phyloP scores from a whole-genome alignment of 495 filamentous ascomycete species.

The Podospora tetraspora region DNA sequence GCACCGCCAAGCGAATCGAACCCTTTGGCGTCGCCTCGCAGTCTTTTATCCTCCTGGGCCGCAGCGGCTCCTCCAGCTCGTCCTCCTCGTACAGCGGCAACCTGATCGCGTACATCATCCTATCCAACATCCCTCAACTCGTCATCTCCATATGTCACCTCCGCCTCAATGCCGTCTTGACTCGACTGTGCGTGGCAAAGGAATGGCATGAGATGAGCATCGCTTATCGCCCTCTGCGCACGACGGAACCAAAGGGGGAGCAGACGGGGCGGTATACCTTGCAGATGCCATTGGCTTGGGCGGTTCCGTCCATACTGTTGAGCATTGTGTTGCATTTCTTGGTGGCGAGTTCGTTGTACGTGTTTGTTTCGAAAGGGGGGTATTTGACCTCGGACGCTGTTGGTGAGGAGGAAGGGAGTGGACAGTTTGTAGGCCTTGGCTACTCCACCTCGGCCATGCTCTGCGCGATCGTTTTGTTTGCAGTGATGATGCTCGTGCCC shows the following conservation, averaged over 20 bases:
- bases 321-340: constrained; percentile 6
- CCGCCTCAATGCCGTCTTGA: neutral
- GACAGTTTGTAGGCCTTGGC: constrained; percentile 1
- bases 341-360: constrained; percentile 4
- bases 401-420: neutral
- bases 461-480: neutral
- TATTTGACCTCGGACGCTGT: neutral
- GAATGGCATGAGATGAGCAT: constrained; percentile 3
- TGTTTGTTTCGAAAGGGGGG: neutral
- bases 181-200: neutral
- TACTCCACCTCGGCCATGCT: constrained; percentile 7
- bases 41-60: neutral
- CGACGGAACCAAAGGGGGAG: neutral
- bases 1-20: neutral
- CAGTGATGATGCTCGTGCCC: neutral
- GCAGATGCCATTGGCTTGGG: constrained; percentile 1
- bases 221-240: neutral
- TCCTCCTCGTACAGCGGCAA: neutral
- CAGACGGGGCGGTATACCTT: constrained; percentile 1
- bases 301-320: neutral
- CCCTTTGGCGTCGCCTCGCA: neutral
- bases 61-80: neutral
- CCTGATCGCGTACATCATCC: neutral
- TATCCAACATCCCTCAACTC: constrained; percentile 1
- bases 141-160: constrained; percentile 1